These are phyloP conservation scores for Taxawa tesnikishii DNA, from an alignment of 2,329 filamentous ascomycete species.

Conservation along the genomic window DNA sequence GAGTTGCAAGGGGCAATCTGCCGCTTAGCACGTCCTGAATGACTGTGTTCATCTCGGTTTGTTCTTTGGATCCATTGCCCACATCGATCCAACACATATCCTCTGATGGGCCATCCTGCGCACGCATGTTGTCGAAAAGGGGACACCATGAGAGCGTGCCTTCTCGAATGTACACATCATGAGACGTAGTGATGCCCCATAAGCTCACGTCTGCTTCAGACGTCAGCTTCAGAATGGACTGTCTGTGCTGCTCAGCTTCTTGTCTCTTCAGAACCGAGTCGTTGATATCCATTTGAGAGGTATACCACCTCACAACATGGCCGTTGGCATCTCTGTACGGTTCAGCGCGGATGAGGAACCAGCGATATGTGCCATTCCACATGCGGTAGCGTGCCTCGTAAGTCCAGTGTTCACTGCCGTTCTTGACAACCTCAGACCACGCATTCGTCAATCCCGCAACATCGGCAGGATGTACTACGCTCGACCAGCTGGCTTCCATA, in stretches of 20 bases:
- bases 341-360: not conserved
- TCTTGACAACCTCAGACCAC: not conserved
- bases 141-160: not conserved
- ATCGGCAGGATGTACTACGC: not conserved
- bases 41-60: not conserved
- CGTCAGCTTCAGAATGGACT: not conserved
- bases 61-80: not conserved
- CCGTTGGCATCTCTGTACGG: not conserved
- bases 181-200: not conserved
- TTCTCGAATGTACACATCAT: not conserved
- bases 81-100: not conserved
- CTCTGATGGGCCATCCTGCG: not conserved
- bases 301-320: not conserved
- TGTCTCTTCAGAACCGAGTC: not conserved
- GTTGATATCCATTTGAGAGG: not conserved
- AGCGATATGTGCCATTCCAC: not conserved
- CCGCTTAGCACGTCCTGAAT: not conserved
- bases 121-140: no score
- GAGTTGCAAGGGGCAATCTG: not conserved
- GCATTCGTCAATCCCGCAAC: not conserved
- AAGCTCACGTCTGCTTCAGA: conserved; percentile 1
- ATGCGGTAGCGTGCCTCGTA: not conserved
- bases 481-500: not conserved
- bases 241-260: not conserved
- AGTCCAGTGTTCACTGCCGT: not conserved